These are phyloP conservation scores for Crithidia mellificae DNA, from an alignment of 208 protist species.

Conservation along the genomic window DNA sequence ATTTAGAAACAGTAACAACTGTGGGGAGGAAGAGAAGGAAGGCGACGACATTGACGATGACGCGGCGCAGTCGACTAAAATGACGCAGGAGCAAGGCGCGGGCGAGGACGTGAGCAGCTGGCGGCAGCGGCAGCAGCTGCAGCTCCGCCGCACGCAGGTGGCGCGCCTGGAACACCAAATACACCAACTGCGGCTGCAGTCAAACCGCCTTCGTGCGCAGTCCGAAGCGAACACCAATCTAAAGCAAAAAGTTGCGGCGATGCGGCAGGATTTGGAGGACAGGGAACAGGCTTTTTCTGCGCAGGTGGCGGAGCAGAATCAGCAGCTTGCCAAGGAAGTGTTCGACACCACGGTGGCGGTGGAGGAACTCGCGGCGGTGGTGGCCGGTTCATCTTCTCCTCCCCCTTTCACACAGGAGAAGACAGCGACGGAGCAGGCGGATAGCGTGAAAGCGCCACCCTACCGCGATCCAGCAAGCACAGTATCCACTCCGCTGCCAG, in stretches of 20 bases:
- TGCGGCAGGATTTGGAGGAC: conserved; percentile 28
- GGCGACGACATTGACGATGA: not conserved
- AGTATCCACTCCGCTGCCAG: too few species aligned
- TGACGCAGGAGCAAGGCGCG: not conserved
- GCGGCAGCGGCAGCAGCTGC: conserved; percentile 24
- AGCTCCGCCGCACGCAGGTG: conserved; percentile 30
- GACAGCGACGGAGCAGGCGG: not conserved
- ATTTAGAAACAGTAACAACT: not conserved
- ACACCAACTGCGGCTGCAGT: conserved; percentile 21
- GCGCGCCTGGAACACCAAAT: conserved; percentile 30
- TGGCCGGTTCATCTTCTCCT: too few species aligned
- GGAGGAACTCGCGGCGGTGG: conserved; percentile 3
- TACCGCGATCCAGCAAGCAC: too few species aligned
- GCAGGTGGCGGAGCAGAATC: conserved; percentile 24
- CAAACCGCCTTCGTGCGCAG: conserved; percentile 19
- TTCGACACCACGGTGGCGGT: conserved; percentile 18
- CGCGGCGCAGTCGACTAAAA: not conserved
- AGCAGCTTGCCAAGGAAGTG: conserved; percentile 18
- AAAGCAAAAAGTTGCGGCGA: conserved; percentile 10
- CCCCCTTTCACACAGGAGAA: not conserved
- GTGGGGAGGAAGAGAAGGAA: not conserved
- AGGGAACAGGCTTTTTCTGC: conserved; percentile 31
- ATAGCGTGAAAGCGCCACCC: not conserved
- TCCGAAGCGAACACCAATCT: conserved; percentile 24
- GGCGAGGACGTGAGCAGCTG: conserved; percentile 5